Conservation (phyloP, 495 filamentous ascomycete genomes). For the Penicillium lividum region DNA sequence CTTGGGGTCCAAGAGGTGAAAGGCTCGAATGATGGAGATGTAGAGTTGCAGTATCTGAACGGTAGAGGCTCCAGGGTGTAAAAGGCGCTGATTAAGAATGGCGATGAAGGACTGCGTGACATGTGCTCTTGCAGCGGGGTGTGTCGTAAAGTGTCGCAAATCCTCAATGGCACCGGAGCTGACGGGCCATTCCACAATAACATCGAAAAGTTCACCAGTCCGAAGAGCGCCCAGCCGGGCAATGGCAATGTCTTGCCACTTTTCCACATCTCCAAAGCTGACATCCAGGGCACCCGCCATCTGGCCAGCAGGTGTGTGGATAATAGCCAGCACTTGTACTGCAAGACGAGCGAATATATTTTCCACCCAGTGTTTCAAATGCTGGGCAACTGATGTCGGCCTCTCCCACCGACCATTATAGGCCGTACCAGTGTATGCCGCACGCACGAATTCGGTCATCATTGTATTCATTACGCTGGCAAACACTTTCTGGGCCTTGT, state of each 20-base stretch:
- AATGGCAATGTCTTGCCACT: constrained; percentile 80
- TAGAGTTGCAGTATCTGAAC: constrained; percentile 87
- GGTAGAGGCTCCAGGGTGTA: constrained; percentile 89
- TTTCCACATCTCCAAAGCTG: constrained; percentile 62
- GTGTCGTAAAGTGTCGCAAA: constrained; percentile 60
- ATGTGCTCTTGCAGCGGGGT: constrained; percentile 56
- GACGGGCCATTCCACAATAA: constrained; percentile 79
- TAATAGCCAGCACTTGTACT: constrained; percentile 59
- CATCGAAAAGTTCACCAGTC: constrained; percentile 82
- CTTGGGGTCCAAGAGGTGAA: constrained; percentile 85
- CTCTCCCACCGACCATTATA: constrained; percentile 62
- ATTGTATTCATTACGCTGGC: constrained; percentile 71
- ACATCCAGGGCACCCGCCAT: constrained; percentile 38
- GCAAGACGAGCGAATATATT: constrained; percentile 67
- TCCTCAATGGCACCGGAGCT: constrained; percentile 85
- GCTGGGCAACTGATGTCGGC: constrained; percentile 55
- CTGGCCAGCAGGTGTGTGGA: constrained; percentile 35
- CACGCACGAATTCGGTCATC: constrained; percentile 64
- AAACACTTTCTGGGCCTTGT: constrained; percentile 73
- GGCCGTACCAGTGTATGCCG: constrained; percentile 56
- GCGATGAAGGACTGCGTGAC: constrained; percentile 72
- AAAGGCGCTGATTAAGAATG: constrained; percentile 66
- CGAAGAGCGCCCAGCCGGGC: constrained; percentile 77
- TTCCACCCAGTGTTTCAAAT: constrained; percentile 70
- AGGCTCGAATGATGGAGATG: constrained; percentile 87